Evolutionary conservation across 2,329 filamentous ascomycete species (phyloP), one percentile per base, ranked within the genome.

Genomic region (Emmonsiellopsis sp.): DNA sequence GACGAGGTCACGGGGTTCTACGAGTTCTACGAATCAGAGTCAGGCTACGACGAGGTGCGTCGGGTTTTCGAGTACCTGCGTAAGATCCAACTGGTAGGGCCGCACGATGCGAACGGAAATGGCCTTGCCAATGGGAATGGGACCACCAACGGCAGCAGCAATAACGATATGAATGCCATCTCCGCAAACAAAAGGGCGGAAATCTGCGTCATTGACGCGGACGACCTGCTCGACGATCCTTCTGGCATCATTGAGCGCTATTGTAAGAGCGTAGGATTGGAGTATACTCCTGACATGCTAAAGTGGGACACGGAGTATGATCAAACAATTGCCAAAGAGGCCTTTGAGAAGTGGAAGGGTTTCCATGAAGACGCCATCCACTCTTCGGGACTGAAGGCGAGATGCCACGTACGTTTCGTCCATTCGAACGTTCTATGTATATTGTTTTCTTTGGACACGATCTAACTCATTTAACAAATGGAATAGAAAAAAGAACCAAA

Each of bases 261-360:
- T 72, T 97, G 92, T 74, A 79, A 83, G 60, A 85, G 84, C 60
- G 87, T 90, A 11, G 89, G 86, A 31, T 77, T 96, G 55, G 80
- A 87, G 13, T 98, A 86, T 69, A 74, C 75, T 44, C 81, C 83
- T 0, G 75, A 81, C 11, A 95, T 97, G 91, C 77, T 98, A 57
- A 77, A 80, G 55, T 97, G 93, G 93, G 81, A 87, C 57, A 83
- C 85, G 32, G 83, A 85, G 51, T 85, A 87, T 58, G 84, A 86
- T 62, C 83, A 89, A 61, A 62, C 72, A 50, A 75, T 80, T 57
- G 92, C 91, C 2, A 77, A 79, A 60, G 78, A 82, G 58, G 84
- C 84, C 14, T 97, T 97, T 72, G 89, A 91, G 73, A 97, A 98
- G 75, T 97, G 93, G 93, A 87, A 84, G 61, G 93, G 93, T 9